Evolutionary conservation across 352 stramenopile species (phyloP).

Genomic region (Thraustochytrium striatum): DNA sequence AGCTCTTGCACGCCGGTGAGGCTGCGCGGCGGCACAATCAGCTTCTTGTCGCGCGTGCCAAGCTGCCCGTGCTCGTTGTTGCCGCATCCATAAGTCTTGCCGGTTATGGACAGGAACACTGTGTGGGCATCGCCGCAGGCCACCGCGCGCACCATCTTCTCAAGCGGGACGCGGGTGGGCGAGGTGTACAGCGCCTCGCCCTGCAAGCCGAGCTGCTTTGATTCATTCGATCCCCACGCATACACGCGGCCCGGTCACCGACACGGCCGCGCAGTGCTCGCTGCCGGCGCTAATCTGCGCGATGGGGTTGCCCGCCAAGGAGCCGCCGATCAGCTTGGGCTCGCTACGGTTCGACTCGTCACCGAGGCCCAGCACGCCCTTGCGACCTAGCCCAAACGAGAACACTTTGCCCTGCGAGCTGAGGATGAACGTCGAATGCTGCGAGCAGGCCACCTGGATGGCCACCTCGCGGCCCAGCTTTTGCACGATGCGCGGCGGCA

Average conservation of each 20-base stretch:
- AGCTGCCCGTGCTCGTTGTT: constrained; percentile 71
- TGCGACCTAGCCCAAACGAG: neutral
- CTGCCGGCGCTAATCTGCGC: constrained; percentile 2
- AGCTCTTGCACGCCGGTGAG: too few relatives aligned
- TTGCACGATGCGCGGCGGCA: constrained; percentile 30
- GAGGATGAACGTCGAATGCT: constrained; percentile 5
- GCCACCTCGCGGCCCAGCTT: neutral
- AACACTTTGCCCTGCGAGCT: constrained; percentile 23
- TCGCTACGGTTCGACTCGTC: constrained; percentile 3
- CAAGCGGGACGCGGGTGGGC: neutral
- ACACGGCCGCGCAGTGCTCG: constrained; percentile 11
- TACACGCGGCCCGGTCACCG: constrained; percentile 26
- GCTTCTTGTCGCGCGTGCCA: too few relatives aligned
- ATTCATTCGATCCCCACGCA: constrained; percentile 39
- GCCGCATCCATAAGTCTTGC: constrained; percentile 62
- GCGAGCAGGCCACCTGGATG: constrained; percentile 43
- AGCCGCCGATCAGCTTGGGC: constrained; percentile 22
- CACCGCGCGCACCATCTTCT: constrained; percentile 56
- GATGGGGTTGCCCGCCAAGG: constrained; percentile 19
- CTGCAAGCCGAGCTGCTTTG: constrained; percentile 8
- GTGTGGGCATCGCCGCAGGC: constrained; percentile 67
- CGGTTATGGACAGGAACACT: constrained; percentile 60
- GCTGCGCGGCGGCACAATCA: too few relatives aligned
- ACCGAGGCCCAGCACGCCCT: constrained; percentile 30
- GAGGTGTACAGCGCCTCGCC: neutral